These are phyloP conservation scores for Trypanosoma rangeli DNA, from an alignment of 208 protist species.

Conservation along the genomic window DNA sequence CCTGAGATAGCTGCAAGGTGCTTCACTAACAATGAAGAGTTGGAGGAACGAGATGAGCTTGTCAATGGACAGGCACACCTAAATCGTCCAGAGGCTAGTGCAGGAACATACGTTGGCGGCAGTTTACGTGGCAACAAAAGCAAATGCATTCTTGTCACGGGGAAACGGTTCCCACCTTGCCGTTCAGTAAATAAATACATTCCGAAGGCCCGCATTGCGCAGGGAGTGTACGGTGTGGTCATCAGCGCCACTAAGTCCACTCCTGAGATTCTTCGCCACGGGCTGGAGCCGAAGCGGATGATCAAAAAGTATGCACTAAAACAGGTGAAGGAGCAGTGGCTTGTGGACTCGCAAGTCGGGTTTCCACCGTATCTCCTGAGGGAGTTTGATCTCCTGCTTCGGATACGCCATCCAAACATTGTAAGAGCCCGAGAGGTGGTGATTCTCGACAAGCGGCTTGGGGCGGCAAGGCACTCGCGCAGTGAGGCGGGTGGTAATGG, in stretches of 20 bases:
- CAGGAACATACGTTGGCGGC: neutral
- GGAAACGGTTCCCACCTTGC: constrained; percentile 39
- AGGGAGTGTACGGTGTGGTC: constrained; percentile 88
- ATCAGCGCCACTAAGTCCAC: constrained; percentile 40
- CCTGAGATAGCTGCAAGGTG: constrained; percentile 22
- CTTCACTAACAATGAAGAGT: constrained; percentile 15
- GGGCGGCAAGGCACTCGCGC: constrained; percentile 1
- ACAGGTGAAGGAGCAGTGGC: constrained; percentile 78
- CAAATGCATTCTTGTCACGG: constrained; percentile 38
- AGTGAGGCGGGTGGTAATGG: neutral
- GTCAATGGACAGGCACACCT: neutral
- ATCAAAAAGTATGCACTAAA: constrained; percentile 66
- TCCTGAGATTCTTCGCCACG: neutral
- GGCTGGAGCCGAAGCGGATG: neutral
- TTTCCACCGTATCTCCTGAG: constrained; percentile 83
- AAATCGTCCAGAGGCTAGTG: neutral
- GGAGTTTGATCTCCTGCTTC: constrained; percentile 82
- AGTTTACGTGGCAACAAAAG: neutral
- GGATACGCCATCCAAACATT: constrained; percentile 81
- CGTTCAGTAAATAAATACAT: constrained; percentile 65
- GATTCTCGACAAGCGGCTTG: constrained; percentile 35
- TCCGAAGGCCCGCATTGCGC: constrained; percentile 43
- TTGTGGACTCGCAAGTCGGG: constrained; percentile 72
- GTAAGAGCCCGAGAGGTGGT: constrained; percentile 52
- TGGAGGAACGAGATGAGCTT: constrained; percentile 1